Evolutionary conservation across 1,139 yeast species (phyloP).

Genomic region (Blastobotrys arbuscula): DNA sequence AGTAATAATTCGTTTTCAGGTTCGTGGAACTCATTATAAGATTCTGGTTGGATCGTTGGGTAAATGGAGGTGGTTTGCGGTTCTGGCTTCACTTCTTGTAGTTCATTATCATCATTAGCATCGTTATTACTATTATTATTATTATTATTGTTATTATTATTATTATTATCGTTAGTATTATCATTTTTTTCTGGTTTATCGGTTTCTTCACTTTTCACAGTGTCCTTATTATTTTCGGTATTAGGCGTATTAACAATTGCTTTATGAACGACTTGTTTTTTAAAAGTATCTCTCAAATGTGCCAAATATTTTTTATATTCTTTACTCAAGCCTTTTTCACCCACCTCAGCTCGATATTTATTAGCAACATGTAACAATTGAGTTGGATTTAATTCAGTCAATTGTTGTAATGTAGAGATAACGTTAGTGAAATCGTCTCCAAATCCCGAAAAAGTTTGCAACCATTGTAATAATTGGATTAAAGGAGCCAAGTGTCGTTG

Average conservation of each 20-base stretch:
- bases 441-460: conserved; percentile 75
- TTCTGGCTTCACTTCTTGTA: conserved; percentile 13
- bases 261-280: conserved; percentile 22
- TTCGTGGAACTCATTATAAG: background rate
- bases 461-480: conserved; percentile 79
- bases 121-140: conserved; percentile 10
- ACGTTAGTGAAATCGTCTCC: conserved; percentile 52
- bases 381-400: conserved; percentile 51
- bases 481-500: conserved; percentile 65
- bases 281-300: conserved; percentile 31
- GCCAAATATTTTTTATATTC: conserved; percentile 34
- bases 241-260: conserved; percentile 18
- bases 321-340: conserved; percentile 48
- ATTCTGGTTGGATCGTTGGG: conserved; percentile 17
- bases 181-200: conserved; percentile 6
- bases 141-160: conserved; percentile 1
- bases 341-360: conserved; percentile 77
- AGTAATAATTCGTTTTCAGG: conserved; percentile 26
- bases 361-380: conserved; percentile 70
- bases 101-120: conserved; percentile 11
- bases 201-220: background rate
- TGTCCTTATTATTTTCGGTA: conserved; percentile 10
- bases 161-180: conserved; percentile 8
- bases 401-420: conserved; percentile 44
- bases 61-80: conserved; percentile 5